Percentiles rank a stretch among this genome's conserved stretches.
Evolutionary conservation across 495 filamentous ascomycete genomes (phyloP).

Genomic region (Aspergillus hancockii): DNA sequence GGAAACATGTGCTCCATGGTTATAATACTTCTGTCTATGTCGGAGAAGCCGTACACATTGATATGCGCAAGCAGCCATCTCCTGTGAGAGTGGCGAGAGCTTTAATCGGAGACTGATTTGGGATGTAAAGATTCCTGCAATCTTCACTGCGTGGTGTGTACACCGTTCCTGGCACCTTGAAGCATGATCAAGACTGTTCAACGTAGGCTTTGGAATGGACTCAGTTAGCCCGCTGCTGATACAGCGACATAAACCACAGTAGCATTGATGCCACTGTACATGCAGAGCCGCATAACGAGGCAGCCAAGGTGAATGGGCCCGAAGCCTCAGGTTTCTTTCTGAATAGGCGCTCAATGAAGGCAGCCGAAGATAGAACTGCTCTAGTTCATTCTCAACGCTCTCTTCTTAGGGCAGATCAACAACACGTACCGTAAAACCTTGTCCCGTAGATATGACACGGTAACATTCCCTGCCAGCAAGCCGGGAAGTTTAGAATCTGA

Average conservation of each 20-base stretch:
- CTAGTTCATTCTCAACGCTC: background rate
- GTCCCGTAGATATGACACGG: background rate
- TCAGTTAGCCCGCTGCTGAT: background rate
- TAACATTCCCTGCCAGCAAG: background rate
- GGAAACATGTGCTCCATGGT: background rate
- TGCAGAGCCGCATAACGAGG: background rate
- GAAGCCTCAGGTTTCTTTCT: background rate
- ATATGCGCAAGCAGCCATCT: background rate
- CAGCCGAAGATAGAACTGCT: background rate
- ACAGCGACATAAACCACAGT: background rate
- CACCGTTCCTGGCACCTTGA: background rate
- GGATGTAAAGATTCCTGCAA: background rate
- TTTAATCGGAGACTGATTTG: background rate
- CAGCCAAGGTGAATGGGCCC: background rate
- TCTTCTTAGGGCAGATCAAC: background rate
- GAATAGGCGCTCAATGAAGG: background rate
- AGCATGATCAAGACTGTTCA: background rate
- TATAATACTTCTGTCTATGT: background rate
- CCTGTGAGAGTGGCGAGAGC: background rate
- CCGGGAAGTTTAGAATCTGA: background rate
- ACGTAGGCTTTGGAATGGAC: background rate
- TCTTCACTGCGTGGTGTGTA: background rate
- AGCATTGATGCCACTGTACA: background rate
- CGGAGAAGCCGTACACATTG: background rate
- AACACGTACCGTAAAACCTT: background rate